Base-by-base conservation (phyloP, 2,329 filamentous ascomycete genomes). In the Mariannaea elegans region DNA sequence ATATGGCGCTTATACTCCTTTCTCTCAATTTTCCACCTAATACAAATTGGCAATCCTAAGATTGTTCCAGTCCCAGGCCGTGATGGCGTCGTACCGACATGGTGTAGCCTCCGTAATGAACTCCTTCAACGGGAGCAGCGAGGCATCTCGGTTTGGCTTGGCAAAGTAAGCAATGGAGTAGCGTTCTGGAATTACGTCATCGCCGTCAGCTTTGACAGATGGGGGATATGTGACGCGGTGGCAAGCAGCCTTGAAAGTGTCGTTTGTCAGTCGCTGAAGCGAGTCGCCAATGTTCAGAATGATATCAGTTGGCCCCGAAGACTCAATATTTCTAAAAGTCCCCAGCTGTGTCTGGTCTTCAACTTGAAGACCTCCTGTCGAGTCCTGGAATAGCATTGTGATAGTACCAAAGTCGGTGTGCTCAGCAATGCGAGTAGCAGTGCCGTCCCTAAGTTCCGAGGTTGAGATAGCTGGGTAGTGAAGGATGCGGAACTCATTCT, bases 401-500 rank as follows among this genome's bases (percentile, higher is more conserved):
- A 75, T 64, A 27, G 71, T 73, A 19, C 72, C 71, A 50, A 75
- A 75, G n/a, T 75, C 73, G 4, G 71, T 75, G 56, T 75, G 73
- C 56, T 72, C 71, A 1, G 70, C 68, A 16, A 75, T 75, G 7
- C 73, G 65, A 3, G 64, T 72, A 1, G 69, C 67, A 1, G 44
- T 61, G 1, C 68, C 75, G 18, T 71, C 66, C 3, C 59, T 58
- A 7, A 77, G 68, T 29, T 71, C 59, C 18, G 69, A 66, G 4
- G 70, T 69, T 10, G 74, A 67, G 12, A 75, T 66, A 2, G 73
- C 68, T 3, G 76, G 76, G 54, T 78, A 90, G 69, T 89, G 86
- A 14, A 89, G 74, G 23, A 90, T 72, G 2, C 87, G 81, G 9
- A 89, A 75, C 61, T 88, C 86, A 62, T 87, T 86, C 64, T 87